Percentiles rank a stretch among this genome's conserved stretches.
These are phyloP conservation scores for Colletotrichum navitas DNA, from an alignment of 2,329 filamentous ascomycete species.

Conservation along the genomic window DNA sequence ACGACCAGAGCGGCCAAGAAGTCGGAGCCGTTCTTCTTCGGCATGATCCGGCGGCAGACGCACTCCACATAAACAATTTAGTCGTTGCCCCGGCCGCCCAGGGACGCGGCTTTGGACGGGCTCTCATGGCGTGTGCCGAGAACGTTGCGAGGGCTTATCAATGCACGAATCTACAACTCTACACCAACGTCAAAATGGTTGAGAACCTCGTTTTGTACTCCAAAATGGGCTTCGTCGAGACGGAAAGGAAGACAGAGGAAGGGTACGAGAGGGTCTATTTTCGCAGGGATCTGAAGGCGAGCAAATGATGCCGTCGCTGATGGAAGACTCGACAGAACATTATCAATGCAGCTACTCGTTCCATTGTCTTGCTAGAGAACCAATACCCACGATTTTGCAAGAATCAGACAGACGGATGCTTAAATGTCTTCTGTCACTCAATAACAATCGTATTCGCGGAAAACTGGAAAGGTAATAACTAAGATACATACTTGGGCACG, in stretches of 20 bases:
- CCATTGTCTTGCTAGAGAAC: background rate
- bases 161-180: constrained; percentile 4
- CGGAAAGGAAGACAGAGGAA: constrained; percentile 47
- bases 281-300: constrained; percentile 45
- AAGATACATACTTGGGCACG: background rate
- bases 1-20: background rate
- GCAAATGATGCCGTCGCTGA: background rate
- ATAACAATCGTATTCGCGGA: background rate
- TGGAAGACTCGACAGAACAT: background rate
- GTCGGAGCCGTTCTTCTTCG: constrained; percentile 9
- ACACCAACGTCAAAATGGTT: constrained; percentile 37
- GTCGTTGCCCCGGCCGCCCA: constrained; percentile 3
- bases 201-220: constrained; percentile 49
- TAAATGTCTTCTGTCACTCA: background rate
- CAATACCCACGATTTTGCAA: background rate
- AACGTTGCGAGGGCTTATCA: background rate
- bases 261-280: constrained; percentile 54
- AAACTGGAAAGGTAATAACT: background rate
- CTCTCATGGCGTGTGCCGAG: background rate
- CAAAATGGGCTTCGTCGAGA: constrained; percentile 50
- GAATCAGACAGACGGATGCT: background rate
- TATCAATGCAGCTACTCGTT: background rate
- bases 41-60: background rate
- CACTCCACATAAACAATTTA: constrained; percentile 12
- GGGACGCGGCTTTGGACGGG: background rate